Percentiles rank a stretch among this genome's conserved stretches.
Evolutionary conservation across 2,329 filamentous ascomycete genomes (phyloP).

Genomic region (Xylogone sp.): DNA sequence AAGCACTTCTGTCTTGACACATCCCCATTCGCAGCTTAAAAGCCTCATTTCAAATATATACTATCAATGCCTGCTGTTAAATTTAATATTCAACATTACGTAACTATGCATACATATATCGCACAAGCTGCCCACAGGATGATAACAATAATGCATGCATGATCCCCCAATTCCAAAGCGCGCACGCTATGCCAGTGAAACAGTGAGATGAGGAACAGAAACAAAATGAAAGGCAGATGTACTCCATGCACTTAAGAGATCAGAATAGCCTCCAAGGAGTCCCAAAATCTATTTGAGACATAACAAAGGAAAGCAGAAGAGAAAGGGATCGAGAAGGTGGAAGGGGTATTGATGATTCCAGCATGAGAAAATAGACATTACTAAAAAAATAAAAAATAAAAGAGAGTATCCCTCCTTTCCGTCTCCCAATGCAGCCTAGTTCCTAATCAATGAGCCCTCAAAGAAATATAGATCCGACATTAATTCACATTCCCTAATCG

Average conservation of each 20-base stretch:
- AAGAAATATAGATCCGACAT: neutral
- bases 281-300: neutral
- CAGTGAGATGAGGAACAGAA: neutral
- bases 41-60: neutral
- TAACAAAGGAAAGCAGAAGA: neutral
- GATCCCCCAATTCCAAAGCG: neutral
- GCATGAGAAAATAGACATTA: neutral
- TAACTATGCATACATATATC: neutral
- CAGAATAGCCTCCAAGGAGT: neutral
- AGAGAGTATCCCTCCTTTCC: neutral
- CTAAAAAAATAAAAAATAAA: neutral
- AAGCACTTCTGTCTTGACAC: too few species aligned
- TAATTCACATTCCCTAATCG: constrained; percentile 3
- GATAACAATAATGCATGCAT: neutral
- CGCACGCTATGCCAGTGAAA: neutral
- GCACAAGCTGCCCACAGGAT: neutral
- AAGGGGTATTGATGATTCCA: neutral
- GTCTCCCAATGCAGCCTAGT: neutral
- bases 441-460: neutral
- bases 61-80: neutral
- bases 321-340: neutral
- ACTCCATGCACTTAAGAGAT: neutral
- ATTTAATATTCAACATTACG: neutral
- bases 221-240: neutral
- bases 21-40: too few species aligned